These are phyloP conservation scores for Senecio squalidus DNA, from an alignment of 140 eudicot species.

Conservation along the genomic window DNA sequence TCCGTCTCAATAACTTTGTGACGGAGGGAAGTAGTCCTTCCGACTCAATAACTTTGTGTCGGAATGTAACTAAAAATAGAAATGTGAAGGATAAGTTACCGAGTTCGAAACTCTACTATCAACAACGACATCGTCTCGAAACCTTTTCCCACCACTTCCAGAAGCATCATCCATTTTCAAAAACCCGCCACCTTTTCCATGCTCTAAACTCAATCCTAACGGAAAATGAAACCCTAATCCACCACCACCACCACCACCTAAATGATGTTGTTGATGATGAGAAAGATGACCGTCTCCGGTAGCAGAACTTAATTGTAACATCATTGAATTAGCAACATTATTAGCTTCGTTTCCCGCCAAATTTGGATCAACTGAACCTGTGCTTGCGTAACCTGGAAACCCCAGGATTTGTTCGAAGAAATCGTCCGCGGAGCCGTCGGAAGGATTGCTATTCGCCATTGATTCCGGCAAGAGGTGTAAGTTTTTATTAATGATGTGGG, in stretches of 20 bases:
- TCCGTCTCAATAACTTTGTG: too few species aligned
- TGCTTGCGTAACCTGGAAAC: conserved; percentile 40
- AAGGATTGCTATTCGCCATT: conserved; percentile 77
- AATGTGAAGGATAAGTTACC: conserved; percentile 2
- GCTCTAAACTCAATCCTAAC: conserved; percentile 86
- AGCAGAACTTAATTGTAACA: conserved; percentile 78
- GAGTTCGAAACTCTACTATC: conserved; percentile 48
- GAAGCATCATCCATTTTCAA: conserved; percentile 69
- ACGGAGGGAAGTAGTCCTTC: too few species aligned
- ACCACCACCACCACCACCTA: conserved; percentile 38
- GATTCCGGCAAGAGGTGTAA: background rate
- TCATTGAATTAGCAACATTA: conserved; percentile 44
- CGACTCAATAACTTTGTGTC: background rate
- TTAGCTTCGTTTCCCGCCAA: conserved; percentile 47
- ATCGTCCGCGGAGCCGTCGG: conserved; percentile 73
- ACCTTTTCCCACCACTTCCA: conserved; percentile 64
- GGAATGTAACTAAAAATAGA: background rate
- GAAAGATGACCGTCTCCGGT: conserved; percentile 37
- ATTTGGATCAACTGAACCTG: conserved; percentile 38
- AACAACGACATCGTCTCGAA: conserved; percentile 57
- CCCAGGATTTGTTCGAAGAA: conserved; percentile 89
- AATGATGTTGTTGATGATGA: conserved; percentile 23
- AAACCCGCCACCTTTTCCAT: conserved; percentile 54
- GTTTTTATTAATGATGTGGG: background rate
- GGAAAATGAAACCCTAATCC: conserved; percentile 66